phyloP scores from a whole-genome alignment of 805 yeast genomes.

The Sungouiella blattae region DNA sequence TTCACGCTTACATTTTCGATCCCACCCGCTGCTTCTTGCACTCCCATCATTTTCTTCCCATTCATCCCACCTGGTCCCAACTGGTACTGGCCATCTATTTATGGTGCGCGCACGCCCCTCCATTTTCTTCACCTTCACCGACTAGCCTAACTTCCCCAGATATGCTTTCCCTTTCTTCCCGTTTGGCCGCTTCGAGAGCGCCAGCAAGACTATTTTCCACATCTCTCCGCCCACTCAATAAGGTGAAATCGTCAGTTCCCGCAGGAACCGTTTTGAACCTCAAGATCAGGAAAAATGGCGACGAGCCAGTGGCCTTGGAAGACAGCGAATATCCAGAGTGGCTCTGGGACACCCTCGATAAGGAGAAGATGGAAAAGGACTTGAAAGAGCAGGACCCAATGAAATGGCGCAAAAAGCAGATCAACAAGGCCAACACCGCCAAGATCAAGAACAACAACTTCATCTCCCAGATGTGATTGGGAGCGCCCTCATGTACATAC shows the following conservation, averaged over 20 bases:
- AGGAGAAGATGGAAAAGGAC: slow-evolving; percentile 52
- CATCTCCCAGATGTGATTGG: slow-evolving; percentile 36
- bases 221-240: slow-evolving; percentile 3
- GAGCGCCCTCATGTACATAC: slow-evolving; percentile 2
- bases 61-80: too few relatives aligned
- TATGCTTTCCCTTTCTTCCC: background rate
- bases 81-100: too few relatives aligned
- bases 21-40: too few relatives aligned
- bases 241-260: slow-evolving; percentile 47
- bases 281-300: slow-evolving; percentile 73
- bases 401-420: slow-evolving; percentile 61
- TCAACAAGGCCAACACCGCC: slow-evolving; percentile 65
- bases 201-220: slow-evolving; percentile 10
- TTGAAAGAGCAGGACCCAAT: slow-evolving; percentile 59
- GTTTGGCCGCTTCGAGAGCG: slow-evolving; percentile 1
- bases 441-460: slow-evolving; percentile 78
- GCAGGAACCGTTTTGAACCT: slow-evolving; percentile 73
- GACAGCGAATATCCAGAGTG: slow-evolving; percentile 91
- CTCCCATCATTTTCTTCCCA: too few relatives aligned
- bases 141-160: background rate
- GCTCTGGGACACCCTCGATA: slow-evolving; percentile 85
- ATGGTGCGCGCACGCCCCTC: slow-evolving; percentile 3
- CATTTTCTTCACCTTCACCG: background rate
- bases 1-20: too few relatives aligned
- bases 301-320: slow-evolving; percentile 82